These are phyloP conservation scores for Debaryomyces psychrophilus DNA, from an alignment of 1,139 yeast species.

Conservation along the genomic window DNA sequence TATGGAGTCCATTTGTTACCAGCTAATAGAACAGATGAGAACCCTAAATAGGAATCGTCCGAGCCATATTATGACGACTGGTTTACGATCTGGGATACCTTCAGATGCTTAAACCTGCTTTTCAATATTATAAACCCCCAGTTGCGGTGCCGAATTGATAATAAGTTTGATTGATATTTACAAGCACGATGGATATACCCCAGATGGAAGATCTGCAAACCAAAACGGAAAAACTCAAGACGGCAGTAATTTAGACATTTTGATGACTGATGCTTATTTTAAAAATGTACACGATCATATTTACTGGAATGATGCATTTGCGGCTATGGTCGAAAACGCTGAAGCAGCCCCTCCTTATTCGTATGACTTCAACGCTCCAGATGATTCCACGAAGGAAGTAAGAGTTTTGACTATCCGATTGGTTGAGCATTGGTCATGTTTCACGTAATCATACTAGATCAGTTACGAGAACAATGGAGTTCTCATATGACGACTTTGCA, in stretches of 20 bases:
- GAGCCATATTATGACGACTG: constrained; percentile 42
- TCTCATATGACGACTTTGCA: constrained; percentile 42
- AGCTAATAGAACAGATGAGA: constrained; percentile 40
- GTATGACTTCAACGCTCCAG: constrained; percentile 30
- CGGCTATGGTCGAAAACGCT: constrained; percentile 42
- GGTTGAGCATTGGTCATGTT: constrained; percentile 33
- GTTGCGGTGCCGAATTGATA: constrained; percentile 34
- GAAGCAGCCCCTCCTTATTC: constrained; percentile 34
- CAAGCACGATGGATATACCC: constrained; percentile 39
- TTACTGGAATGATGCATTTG: constrained; percentile 35
- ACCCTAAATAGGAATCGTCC: constrained; percentile 26
- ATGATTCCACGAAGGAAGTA: constrained; percentile 33
- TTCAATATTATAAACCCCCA: constrained; percentile 33
- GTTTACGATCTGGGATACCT: constrained; percentile 46
- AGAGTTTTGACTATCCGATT: constrained; percentile 38
- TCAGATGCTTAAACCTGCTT: constrained; percentile 37
- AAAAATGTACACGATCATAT: constrained; percentile 28
- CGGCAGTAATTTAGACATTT: constrained; percentile 42
- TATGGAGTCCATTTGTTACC: constrained; percentile 41
- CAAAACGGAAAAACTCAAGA: constrained; percentile 46
- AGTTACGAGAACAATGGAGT: constrained; percentile 42
- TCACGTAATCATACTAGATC: constrained; percentile 35
- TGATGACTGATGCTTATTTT: constrained; percentile 42
- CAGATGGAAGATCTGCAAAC: constrained; percentile 43
- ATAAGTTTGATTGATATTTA: constrained; percentile 33